Conservation (phyloP, 2,329 filamentous ascomycete genomes). For the Periconia digitata region DNA sequence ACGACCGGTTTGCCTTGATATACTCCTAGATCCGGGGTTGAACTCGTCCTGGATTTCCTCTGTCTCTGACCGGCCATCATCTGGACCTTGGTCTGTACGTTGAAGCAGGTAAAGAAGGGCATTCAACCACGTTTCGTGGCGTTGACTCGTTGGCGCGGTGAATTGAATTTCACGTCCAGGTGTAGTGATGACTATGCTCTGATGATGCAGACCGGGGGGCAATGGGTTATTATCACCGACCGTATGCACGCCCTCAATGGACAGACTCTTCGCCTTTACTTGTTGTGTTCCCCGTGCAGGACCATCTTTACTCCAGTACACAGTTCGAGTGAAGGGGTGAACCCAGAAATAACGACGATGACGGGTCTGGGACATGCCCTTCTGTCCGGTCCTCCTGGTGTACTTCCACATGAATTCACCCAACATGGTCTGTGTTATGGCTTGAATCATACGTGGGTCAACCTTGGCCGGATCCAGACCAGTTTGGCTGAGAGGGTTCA, state of each 20-base stretch:
- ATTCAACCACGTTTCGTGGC: conserved; percentile 99
- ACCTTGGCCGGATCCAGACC: conserved; percentile 60
- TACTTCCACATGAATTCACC: conserved; percentile 99
- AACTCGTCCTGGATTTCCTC: conserved; percentile 71
- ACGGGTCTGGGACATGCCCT: conserved; percentile 82
- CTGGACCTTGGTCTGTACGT: conserved; percentile 59
- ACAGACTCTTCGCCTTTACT: conserved; percentile 82
- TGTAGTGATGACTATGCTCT: conserved; percentile 88
- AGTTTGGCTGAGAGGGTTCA: conserved; percentile 49
- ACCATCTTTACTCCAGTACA: conserved; percentile 96
- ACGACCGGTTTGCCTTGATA: conserved; percentile 55
- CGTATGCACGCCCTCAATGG: conserved; percentile 89
- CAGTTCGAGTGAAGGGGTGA: conserved; percentile 90
- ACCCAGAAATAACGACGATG: conserved; percentile 99
- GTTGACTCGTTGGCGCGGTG: conserved; percentile 87
- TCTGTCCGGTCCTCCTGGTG: conserved; percentile 88
- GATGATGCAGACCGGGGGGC: conserved; percentile 90
- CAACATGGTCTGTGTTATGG: conserved; percentile 99
- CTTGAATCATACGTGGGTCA: conserved; percentile 97
- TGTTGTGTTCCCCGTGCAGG: conserved; percentile 75
- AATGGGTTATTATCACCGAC: conserved; percentile 93
- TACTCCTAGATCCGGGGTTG: conserved; percentile 63
- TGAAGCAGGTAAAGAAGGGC: conserved; percentile 90
- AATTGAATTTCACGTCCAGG: conserved; percentile 90
- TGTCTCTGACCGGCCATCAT: conserved; percentile 58